Evolutionary conservation across 73 alveolate genomes (phyloP), one percentile per base, ranked within the genome.

Genomic region (Paramecium tetraurelia): DNA sequence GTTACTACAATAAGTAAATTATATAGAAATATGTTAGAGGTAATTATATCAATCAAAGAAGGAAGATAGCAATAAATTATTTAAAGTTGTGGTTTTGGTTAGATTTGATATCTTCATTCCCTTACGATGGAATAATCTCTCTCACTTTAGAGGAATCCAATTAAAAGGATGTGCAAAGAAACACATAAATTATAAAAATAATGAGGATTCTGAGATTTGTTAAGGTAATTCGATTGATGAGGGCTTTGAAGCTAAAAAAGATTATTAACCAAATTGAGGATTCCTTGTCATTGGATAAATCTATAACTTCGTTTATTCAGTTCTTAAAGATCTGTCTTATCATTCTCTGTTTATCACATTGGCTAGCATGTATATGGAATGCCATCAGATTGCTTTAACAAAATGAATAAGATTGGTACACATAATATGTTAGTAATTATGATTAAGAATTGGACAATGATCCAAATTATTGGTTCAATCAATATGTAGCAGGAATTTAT

Each of bases 401-500:
- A 31, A 80, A 27, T 24, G 63, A 75, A 16, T 16, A 72, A 11
- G 46, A 38, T 80, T 80, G 90, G 90, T 80, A 38, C 24, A 16
- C 70, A 8, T 24, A 41, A 20, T 80, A 80, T 80, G 36, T 41
- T 35, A 14, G 1, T 10, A 29, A 90, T 20, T 80, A 22, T 20
- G 6, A 80, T 4, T 14, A 48, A 41, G 33, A 31, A 44, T 53
- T 53, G 35, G 69, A 53, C 18, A 35, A 68, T 38, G 89, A 88
- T 38, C 31, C 53, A 5, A 16, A 38, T 38, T 9, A 75, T 35
- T 88, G 94, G 94, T 33, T 43, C 3, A 16, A 43, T 24, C 3
- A 35, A 69, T 88, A 88, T 69, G 48, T 88, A 2, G 94, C 89
- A 0, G 76, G 84, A 21, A 16, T 70, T 31, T 98, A 98, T 92